Evolutionary conservation across 352 stramenopile genomes (phyloP).

Genomic region (Pythium brachiatum): DNA sequence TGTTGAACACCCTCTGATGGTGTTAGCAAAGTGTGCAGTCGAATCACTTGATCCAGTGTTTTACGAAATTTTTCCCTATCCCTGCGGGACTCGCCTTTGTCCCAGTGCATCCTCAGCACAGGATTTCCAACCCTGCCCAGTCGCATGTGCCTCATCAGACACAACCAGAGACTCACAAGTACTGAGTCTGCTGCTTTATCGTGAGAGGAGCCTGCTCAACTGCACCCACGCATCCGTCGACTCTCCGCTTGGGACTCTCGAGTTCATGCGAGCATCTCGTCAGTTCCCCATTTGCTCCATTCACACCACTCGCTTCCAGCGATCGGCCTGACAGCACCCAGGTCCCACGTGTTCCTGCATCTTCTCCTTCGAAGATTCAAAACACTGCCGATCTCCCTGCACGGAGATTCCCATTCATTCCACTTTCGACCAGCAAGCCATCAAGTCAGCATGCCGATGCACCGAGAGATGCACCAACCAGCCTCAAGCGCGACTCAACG

Average conservation of each 20-base stretch:
- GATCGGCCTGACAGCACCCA: neutral
- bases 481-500: neutral
- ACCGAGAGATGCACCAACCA: slow-evolving; percentile 1
- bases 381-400: neutral
- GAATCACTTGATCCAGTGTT: slow-evolving; percentile 1
- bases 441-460: slow-evolving; percentile 12
- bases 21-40: neutral
- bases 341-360: neutral
- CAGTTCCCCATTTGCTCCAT: neutral
- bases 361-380: neutral
- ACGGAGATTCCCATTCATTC: slow-evolving; percentile 1
- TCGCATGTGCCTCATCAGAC: neutral
- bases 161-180: no score
- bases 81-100: neutral
- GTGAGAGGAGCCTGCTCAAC: neutral
- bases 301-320: neutral
- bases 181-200: no score
- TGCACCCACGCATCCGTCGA: neutral
- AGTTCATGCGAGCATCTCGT: neutral
- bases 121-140: neutral
- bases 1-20: neutral
- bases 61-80: neutral
- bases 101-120: neutral
- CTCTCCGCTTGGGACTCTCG: no score
- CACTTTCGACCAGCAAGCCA: neutral